Base-by-base conservation (phyloP, 306 rosid genomes). In the Luffa aegyptiaca region DNA sequence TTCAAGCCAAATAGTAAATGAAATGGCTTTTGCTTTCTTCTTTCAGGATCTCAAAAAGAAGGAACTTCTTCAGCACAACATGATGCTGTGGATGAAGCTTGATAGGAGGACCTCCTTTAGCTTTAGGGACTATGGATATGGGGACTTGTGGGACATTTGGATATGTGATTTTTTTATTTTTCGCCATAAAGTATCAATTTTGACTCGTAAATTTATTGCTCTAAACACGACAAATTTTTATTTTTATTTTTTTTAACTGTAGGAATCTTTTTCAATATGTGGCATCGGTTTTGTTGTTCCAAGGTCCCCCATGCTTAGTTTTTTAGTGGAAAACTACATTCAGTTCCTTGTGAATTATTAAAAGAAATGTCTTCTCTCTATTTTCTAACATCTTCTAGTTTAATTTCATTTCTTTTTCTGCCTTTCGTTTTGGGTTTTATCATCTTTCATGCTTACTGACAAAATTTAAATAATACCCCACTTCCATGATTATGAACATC, bases 111-210 rank as follows among this genome's bases (percentile, higher is more conserved):
- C 72, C 79, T 63, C 68, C 79, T 80, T 72, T 69, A 41, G 62
- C 77, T 76, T 83, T 75, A 59, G 61, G 73, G 73, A 31, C 61
- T 52, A 6, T 79, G 68, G 81, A 76, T 82, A 72, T 55, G 55
- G 81, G 83, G 85, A 61, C 77, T 75, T 46, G 77, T 75, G 76
- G 81, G 68, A 78, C 66, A 62, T 68, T 57, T 78, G 78, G 79
- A 44, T 42, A 68, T 10, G 48, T 31, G 35, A 61, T 8, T 66
- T 63, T 63, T 63, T 63, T 35, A 68, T 44, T 80, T 83, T 78
- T 57, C 74, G 31, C 57, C 57, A 45, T 21, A 21, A 71, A 45
- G 55, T 44, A 45, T 42, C 18, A 44, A 49, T 45, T 70, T 71
- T 71, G 77, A 21, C 77, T 48, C 59, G 16, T 73, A 73, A 45